phyloP scores from a whole-genome alignment of 2,329 filamentous ascomycete genomes.

The Cladosporium sp. region DNA sequence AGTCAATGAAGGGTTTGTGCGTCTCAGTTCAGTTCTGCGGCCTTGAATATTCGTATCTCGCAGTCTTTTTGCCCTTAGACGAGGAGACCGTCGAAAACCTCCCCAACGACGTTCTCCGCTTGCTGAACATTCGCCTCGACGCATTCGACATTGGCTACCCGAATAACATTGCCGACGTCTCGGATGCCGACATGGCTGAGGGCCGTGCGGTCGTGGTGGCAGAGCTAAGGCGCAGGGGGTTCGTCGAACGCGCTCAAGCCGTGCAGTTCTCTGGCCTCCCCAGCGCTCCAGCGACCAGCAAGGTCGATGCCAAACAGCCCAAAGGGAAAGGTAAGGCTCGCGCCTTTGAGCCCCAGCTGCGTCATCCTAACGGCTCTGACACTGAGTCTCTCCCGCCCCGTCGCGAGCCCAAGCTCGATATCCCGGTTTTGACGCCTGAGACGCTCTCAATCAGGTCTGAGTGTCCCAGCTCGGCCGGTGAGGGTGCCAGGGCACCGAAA shows the following conservation, averaged over 20 bases:
- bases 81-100: background rate
- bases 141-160: background rate
- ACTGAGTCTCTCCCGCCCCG: background rate
- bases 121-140: background rate
- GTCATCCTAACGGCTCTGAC: too few species aligned
- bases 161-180: too few species aligned
- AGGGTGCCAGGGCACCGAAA: too few species aligned
- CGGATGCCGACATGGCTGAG: background rate
- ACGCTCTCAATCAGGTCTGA: too few species aligned
- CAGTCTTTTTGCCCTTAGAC: background rate
- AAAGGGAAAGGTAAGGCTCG: background rate
- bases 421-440: too few species aligned
- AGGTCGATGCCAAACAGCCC: background rate
- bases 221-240: constrained; percentile 4
- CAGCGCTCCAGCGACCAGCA: background rate
- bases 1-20: background rate
- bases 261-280: background rate
- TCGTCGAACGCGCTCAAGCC: background rate
- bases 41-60: background rate
- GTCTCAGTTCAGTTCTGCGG: background rate
- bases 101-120: background rate
- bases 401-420: background rate
- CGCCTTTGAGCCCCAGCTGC: too few species aligned
- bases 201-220: background rate
- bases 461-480: too few species aligned